Conservation (phyloP, 148 eudicot genomes). For the Chenopodium quinoa region DNA sequence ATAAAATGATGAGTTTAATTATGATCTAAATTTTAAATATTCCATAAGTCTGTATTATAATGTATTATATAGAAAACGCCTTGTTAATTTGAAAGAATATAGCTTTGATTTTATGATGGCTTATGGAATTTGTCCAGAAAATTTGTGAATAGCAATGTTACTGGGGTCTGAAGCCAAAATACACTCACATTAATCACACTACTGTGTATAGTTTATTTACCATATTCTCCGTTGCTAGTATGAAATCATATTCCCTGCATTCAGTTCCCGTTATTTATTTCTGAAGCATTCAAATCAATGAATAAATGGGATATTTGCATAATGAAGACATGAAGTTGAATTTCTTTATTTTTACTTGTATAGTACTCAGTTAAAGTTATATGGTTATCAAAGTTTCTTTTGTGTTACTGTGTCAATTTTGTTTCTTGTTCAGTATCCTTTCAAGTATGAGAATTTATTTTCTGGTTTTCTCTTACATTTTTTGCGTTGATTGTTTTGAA, state of each 20-base stretch:
- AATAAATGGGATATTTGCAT: background rate
- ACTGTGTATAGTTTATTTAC: background rate
- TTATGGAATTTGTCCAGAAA: background rate
- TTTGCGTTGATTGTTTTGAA: conserved; percentile 7
- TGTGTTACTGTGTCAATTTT: background rate
- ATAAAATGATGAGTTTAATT: background rate
- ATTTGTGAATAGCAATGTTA: no score
- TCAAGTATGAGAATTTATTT: background rate
- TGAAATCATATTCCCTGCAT: background rate
- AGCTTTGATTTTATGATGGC: background rate
- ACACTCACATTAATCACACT: background rate
- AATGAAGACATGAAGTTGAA: background rate
- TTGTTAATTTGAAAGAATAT: no score
- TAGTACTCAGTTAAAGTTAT: background rate
- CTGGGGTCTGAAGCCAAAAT: background rate
- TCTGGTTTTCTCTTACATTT: background rate
- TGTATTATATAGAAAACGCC: background rate
- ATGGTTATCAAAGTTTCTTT: background rate
- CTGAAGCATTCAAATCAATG: background rate
- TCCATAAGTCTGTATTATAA: no score
- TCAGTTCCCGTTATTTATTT: background rate
- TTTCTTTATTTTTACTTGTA: background rate
- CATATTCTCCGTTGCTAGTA: background rate
- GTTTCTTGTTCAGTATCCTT: background rate
- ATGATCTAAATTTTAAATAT: background rate